These are phyloP conservation scores for Alternaria incomplexa DNA, from an alignment of 2,329 filamentous ascomycete genomes.

Conservation along the genomic window DNA sequence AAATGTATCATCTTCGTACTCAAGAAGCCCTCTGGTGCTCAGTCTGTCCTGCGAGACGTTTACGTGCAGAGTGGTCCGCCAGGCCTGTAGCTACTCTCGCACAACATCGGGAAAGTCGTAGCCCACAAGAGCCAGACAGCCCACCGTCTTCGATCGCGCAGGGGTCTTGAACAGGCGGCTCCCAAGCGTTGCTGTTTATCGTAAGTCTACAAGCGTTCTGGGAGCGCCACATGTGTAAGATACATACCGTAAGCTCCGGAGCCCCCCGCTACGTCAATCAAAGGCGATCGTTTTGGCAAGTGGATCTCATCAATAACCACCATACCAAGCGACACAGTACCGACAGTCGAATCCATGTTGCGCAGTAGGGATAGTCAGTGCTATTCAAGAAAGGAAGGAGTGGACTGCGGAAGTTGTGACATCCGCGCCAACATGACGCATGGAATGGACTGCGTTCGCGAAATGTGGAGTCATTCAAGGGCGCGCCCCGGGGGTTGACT, in stretches of 20 bases:
- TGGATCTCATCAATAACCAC: neutral
- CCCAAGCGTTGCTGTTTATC: neutral
- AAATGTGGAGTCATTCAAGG: neutral
- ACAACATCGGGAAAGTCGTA: neutral
- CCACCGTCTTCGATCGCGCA: neutral
- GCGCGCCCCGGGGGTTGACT: neutral
- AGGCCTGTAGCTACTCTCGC: neutral
- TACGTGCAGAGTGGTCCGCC: neutral
- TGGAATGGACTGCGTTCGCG: neutral
- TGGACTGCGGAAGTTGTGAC: neutral
- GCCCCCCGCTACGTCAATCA: neutral
- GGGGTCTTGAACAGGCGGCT: neutral
- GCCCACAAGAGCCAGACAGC: neutral
- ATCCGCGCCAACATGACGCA: neutral
- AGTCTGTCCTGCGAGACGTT: neutral
- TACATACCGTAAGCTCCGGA: neutral
- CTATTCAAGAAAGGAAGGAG: neutral
- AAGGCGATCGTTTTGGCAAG: neutral
- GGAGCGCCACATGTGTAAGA: neutral
- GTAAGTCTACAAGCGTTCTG: neutral
- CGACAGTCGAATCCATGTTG: neutral
- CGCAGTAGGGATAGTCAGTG: neutral
- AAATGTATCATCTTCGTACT: neutral
- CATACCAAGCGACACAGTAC: neutral
- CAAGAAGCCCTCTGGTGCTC: neutral